These are phyloP conservation scores for Globisporangium nagaii DNA, from an alignment of 352 stramenopile genomes.

Conservation along the genomic window DNA sequence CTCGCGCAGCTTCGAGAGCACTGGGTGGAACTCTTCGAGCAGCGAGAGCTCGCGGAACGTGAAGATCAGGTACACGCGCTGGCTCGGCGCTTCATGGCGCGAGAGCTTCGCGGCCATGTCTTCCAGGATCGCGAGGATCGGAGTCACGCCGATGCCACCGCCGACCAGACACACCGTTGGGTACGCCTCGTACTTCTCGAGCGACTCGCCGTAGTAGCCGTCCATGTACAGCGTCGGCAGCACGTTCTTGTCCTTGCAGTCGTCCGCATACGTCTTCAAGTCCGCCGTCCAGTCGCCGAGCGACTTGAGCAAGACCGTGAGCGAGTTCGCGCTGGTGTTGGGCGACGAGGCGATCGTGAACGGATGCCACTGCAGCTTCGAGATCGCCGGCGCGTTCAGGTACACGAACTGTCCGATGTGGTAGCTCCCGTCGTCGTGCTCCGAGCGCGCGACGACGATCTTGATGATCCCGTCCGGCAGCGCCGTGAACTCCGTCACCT, in stretches of 20 bases:
- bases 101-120: slow-evolving; percentile 12
- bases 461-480: slow-evolving; percentile 23
- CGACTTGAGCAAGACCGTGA: slow-evolving; percentile 38
- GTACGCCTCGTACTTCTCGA: slow-evolving; percentile 29
- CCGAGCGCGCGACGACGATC: slow-evolving; percentile 23
- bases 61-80: slow-evolving; percentile 17
- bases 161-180: slow-evolving; percentile 23
- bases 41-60: slow-evolving; percentile 20
- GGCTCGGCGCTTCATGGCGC: background rate
- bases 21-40: slow-evolving; percentile 14
- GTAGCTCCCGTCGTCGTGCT: slow-evolving; percentile 14
- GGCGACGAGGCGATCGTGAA: slow-evolving; percentile 48
- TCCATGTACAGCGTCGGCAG: slow-evolving; percentile 33
- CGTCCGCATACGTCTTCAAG: slow-evolving; percentile 23
- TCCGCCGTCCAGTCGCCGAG: slow-evolving; percentile 32
- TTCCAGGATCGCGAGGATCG: slow-evolving; percentile 30
- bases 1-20: slow-evolving; percentile 11
- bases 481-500: slow-evolving; percentile 18
- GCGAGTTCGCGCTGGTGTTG: slow-evolving; percentile 1
- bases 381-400: slow-evolving; percentile 34
- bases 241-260: slow-evolving; percentile 23
- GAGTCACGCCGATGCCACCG: slow-evolving; percentile 33
- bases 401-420: slow-evolving; percentile 41
- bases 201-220: slow-evolving; percentile 31
- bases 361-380: slow-evolving; percentile 47